Evolutionary conservation across 257 asterid genomes (phyloP), one percentile per base, ranked within the genome.

Genomic region (Solanum infundibuliforme): DNA sequence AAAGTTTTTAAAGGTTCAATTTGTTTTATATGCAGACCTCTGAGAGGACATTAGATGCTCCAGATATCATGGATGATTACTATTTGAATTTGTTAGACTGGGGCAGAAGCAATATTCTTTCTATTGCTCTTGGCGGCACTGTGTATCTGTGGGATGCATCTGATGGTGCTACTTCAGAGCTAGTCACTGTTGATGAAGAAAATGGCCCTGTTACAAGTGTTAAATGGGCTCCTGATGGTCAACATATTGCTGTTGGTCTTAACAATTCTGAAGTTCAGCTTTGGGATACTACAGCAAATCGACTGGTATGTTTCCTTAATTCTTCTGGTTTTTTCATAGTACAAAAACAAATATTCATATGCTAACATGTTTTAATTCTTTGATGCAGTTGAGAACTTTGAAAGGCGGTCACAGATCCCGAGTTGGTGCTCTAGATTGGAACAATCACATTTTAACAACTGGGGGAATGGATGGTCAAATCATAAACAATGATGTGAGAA

Each of bases 211-310:
- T 95, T 58, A 94, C 98, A 4, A 97, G 99, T 79, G 93, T 97
- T 71, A 95, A 92, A 89, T 97, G 98, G 98, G 99, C 98, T 87
- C 99, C 99, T 31, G 98, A 97, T 46, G 99, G 98, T 23, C 91
- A 87, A 82, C 97, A 97, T 79, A 87, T 94, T 39, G 98, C 98
- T 66, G 93, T 97, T 88, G 99, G 98, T 46, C 87, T 94, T 81
- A 95, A 95, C 90, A 95, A 92, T 89, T 95, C 98, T 2, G 97
- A 94, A 16, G 96, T 96, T 58, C 99, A 95, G 94, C 93, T 97
- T 84, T 97, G 98, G 99, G 99, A 97, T 91, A 88, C 98, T 10
- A 87, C 98, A 5, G 86, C 98, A 36, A 94, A 94, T 88, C 90
- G 90, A 93, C 90, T 94, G 90, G 98, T 96, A n/a, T 65, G 95